phyloP scores from a whole-genome alignment of 2,329 filamentous ascomycete genomes.

The Orbilia blumenaviensis region DNA sequence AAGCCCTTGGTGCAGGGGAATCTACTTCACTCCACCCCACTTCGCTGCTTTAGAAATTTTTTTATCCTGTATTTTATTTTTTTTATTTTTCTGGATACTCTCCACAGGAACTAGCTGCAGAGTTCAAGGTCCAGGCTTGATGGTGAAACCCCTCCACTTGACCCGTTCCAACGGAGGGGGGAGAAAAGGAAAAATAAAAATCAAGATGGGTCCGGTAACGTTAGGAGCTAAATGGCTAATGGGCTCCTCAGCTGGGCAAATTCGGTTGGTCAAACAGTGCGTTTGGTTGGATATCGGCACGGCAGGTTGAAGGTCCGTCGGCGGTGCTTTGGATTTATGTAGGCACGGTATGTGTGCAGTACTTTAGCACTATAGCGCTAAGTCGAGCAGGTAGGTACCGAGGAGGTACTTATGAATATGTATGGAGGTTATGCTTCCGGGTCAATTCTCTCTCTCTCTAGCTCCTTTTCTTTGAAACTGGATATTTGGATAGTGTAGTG shows the following conservation, averaged over 20 bases:
- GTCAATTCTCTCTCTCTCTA: conserved; percentile 10
- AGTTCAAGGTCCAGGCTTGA: conserved; percentile 14
- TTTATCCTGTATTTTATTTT: background rate
- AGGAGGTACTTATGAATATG: too few relatives aligned
- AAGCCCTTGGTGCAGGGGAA: conserved; percentile 37
- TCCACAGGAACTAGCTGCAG: conserved; percentile 36
- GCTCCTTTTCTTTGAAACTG: conserved; percentile 47
- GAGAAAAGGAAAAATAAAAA: too few relatives aligned
- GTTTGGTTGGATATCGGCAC: conserved; percentile 10
- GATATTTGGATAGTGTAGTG: conserved; percentile 16
- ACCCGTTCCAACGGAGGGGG: conserved; percentile 36
- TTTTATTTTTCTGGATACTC: background rate
- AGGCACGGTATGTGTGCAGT: background rate
- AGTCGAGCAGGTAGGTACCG: too few relatives aligned
- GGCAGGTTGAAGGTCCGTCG: conserved; percentile 16
- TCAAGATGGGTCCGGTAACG: conserved; percentile 11
- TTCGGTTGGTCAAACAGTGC: conserved; percentile 39
- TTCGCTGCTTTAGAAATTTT: background rate
- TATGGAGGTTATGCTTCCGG: conserved; percentile 6
- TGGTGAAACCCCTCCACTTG: conserved; percentile 37
- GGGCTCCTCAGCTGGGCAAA: background rate
- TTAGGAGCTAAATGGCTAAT: conserved; percentile 6
- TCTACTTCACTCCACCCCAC: background rate
- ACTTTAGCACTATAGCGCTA: too few relatives aligned
- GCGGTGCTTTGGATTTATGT: background rate